Percentiles rank a stretch among this genome's conserved stretches.
These are phyloP conservation scores for Achaetomium macrosporum DNA, from an alignment of 2,329 filamentous ascomycete genomes.

Conservation along the genomic window DNA sequence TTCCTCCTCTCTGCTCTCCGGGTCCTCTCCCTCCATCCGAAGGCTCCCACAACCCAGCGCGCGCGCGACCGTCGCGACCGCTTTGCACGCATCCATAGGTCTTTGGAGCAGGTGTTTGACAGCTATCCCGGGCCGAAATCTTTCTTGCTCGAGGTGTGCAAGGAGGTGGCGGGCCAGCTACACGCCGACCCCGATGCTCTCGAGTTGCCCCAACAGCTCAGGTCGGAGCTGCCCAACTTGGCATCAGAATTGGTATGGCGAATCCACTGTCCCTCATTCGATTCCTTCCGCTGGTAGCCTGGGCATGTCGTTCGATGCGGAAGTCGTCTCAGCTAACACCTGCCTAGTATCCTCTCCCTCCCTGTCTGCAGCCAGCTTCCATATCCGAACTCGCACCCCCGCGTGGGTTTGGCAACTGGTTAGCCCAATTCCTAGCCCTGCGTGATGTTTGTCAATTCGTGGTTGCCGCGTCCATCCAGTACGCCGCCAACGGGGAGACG, in stretches of 20 bases:
- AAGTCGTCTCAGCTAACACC: neutral
- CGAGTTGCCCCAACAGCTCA: constrained; percentile 29
- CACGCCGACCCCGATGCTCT: constrained; percentile 32
- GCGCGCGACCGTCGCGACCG: constrained; percentile 34
- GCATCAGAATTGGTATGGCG: constrained; percentile 33
- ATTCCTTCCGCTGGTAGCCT: neutral
- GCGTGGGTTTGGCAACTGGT: constrained; percentile 31
- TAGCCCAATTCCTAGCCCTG: constrained; percentile 35
- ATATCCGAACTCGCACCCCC: constrained; percentile 31
- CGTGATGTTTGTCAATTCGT: constrained; percentile 36
- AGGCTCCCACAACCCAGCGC: constrained; percentile 29
- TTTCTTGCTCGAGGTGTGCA: constrained; percentile 34
- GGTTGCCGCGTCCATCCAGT: constrained; percentile 35
- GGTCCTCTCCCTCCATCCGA: constrained; percentile 35
- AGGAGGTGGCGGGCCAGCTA: constrained; percentile 32
- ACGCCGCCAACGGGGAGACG: constrained; percentile 31
- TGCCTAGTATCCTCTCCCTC: constrained; percentile 32
- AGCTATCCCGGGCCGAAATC: constrained; percentile 35
- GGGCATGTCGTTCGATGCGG: neutral
- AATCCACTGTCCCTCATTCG: neutral
- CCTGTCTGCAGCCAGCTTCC: constrained; percentile 32
- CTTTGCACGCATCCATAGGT: constrained; percentile 34
- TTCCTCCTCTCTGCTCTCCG: constrained; percentile 34
- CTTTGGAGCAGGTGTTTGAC: constrained; percentile 35
- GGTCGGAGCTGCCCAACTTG: constrained; percentile 33